Percentiles rank a stretch among this genome's conserved stretches.
Evolutionary conservation across 2,329 filamentous ascomycete genomes (phyloP).

Genomic region (Periconia sp.): DNA sequence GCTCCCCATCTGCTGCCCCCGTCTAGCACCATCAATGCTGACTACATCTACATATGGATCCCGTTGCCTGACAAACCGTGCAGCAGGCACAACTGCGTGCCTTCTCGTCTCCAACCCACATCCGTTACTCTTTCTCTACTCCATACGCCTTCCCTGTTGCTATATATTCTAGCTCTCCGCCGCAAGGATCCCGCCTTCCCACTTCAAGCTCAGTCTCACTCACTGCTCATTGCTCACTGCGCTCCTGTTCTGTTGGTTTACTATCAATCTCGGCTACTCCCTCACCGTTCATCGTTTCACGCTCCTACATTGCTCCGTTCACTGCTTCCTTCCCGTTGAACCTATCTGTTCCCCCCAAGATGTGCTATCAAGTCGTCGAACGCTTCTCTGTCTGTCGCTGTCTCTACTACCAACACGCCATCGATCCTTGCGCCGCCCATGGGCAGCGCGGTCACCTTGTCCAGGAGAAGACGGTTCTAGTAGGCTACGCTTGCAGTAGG

Average conservation of each 20-base stretch:
- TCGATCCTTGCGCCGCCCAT: constrained; percentile 81
- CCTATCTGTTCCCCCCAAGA: constrained; percentile 44
- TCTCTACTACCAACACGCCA: constrained; percentile 84
- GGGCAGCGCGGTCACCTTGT: constrained; percentile 74
- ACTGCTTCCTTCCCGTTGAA: constrained; percentile 2
- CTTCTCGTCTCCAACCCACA: constrained; percentile 33
- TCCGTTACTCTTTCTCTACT: constrained; percentile 21
- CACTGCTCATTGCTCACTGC: constrained; percentile 16
- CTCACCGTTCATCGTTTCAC: constrained; percentile 9
- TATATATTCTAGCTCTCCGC: constrained; percentile 43
- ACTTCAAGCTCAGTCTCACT: constrained; percentile 18
- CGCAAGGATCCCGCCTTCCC: constrained; percentile 19
- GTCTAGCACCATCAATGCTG: constrained; percentile 36
- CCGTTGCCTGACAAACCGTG: constrained; percentile 43
- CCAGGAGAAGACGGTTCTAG: constrained; percentile 77
- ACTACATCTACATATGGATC: constrained; percentile 41
- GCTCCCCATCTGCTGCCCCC: constrained; percentile 34
- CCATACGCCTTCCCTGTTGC: constrained; percentile 19
- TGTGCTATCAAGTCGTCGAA: constrained; percentile 90
- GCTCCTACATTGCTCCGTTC: constrained; percentile 5
- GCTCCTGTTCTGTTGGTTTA: constrained; percentile 12
- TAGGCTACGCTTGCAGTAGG: constrained; percentile 77
- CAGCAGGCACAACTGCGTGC: constrained; percentile 34
- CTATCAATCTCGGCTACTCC: constrained; percentile 17
- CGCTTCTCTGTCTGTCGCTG: constrained; percentile 86